phyloP scores from a whole-genome alignment of 2,329 filamentous ascomycete genomes.

The Colletotrichum euphorbiae region DNA sequence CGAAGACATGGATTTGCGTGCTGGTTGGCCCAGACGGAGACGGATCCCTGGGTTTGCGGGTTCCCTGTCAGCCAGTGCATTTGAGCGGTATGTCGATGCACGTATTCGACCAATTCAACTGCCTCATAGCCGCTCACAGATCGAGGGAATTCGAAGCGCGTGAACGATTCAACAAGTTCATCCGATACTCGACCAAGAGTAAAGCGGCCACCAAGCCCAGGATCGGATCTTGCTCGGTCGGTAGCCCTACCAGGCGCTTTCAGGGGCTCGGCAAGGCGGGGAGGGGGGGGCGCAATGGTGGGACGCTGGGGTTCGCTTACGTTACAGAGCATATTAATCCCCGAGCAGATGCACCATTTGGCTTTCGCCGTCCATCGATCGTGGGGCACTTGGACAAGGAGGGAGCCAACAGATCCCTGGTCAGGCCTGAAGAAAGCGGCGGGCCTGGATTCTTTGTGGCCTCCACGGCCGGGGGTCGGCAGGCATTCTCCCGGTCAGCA shows the following conservation, averaged over 20 bases:
- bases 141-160: neutral
- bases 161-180: neutral
- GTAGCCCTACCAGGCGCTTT: constrained; percentile 54
- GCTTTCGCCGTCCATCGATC: neutral
- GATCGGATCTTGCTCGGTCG: neutral
- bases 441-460: too few species aligned
- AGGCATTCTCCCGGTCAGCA: too few species aligned
- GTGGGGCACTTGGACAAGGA: neutral
- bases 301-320: constrained; percentile 2
- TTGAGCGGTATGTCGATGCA: neutral
- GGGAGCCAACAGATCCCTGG: neutral
- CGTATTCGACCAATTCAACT: neutral
- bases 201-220: neutral
- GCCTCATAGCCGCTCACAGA: neutral
- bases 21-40: too few species aligned
- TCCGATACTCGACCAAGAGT: neutral
- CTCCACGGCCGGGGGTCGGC: too few species aligned
- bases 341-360: constrained; percentile 7
- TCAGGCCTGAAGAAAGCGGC: too few species aligned
- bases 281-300: neutral
- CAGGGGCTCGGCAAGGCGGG: neutral
- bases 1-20: neutral
- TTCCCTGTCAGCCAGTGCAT: too few species aligned
- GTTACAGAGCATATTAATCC: constrained; percentile 26
- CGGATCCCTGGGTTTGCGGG: neutral